Evolutionary conservation across 176 grass and related monocot species (phyloP).

Genomic region (Triticum urartu): DNA sequence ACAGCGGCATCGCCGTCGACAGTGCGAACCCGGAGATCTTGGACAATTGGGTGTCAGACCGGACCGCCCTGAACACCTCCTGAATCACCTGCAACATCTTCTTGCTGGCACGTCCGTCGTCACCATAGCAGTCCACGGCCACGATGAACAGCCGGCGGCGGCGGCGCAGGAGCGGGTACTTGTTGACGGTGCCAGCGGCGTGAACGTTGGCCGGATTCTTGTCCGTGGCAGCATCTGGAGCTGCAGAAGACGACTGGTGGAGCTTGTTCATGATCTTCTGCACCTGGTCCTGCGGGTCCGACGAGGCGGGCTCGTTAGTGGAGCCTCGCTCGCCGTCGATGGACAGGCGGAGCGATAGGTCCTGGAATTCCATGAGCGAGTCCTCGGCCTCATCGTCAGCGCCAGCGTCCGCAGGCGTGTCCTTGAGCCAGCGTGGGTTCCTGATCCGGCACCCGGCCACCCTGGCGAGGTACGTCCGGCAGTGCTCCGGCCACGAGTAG

Average conservation of each 20-base stretch:
- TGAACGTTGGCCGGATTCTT: constrained; percentile 37
- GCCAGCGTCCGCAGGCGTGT: constrained; percentile 57
- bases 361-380: constrained; percentile 83
- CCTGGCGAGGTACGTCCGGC: constrained; percentile 83
- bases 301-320: constrained; percentile 26
- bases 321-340: constrained; percentile 70
- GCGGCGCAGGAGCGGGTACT: constrained; percentile 73
- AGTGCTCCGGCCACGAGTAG: constrained; percentile 98
- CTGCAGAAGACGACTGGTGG: constrained; percentile 39
- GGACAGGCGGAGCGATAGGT: constrained; percentile 80
- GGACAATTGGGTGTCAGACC: constrained; percentile 88
- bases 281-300: constrained; percentile 71
- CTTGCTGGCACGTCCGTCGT: constrained; percentile 61
- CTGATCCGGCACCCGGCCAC: constrained; percentile 84
- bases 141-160: constrained; percentile 77
- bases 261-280: constrained; percentile 84
- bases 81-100: constrained; percentile 84
- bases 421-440: constrained; percentile 78
- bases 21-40: constrained; percentile 88
- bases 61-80: constrained; percentile 72
- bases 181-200: constrained; percentile 45
- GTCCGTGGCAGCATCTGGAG: neutral
- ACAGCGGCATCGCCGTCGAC: constrained; percentile 86
- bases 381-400: constrained; percentile 65
- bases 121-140: constrained; percentile 77